phyloP scores from a whole-genome alignment of 352 stramenopile genomes.

The Globisporangium cylindrosporum region DNA sequence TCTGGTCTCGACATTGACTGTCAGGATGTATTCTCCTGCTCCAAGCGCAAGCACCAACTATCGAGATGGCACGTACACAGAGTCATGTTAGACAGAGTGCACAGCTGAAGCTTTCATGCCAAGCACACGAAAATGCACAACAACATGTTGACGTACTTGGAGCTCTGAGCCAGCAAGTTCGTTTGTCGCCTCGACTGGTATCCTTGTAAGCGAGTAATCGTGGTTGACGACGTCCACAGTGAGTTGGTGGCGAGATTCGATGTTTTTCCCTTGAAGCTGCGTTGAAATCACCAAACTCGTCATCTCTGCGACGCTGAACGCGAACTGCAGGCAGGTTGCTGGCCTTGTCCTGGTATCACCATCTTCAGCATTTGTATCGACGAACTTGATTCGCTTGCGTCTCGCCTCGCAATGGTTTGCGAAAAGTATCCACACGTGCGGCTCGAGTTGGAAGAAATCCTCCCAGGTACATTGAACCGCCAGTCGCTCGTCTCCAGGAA shows the following conservation, averaged over 20 bases:
- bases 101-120: neutral
- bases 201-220: conserved; percentile 22
- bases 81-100: neutral
- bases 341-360: neutral
- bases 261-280: neutral
- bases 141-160: conserved; percentile 4
- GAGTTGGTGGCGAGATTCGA: neutral
- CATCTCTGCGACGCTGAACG: conserved; percentile 13
- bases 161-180: neutral
- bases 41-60: conserved; percentile 30
- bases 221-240: conserved; percentile 20
- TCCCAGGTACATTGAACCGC: conserved; percentile 22
- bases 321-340: conserved; percentile 10
- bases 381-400: conserved; percentile 12
- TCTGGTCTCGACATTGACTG: conserved; percentile 15
- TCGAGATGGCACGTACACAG: neutral
- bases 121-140: neutral
- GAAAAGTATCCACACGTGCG: conserved; percentile 26
- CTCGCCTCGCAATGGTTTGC: conserved; percentile 17
- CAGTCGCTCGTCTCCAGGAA: neutral
- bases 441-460: conserved; percentile 26
- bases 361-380: neutral
- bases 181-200: conserved; percentile 5
- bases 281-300: conserved; percentile 9
- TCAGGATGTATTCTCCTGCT: conserved; percentile 44